Base-by-base conservation (phyloP, 1,284 basidiomycete genomes). In the Sporisorium reilianum region DNA sequence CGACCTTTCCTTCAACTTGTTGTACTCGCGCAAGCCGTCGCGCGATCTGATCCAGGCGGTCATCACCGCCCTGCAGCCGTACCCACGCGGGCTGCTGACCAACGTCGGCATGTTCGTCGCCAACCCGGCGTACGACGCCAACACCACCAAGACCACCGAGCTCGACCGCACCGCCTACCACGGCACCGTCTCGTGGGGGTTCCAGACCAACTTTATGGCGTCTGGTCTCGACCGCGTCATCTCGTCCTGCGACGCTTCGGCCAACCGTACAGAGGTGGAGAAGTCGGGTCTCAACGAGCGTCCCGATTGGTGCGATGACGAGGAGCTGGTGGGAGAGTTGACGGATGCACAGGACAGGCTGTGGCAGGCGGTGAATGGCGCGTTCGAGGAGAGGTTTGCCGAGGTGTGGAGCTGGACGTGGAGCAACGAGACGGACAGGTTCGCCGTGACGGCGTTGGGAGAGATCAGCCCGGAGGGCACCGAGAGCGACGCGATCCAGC, bases 121-220 rank as follows among this genome's bases (percentile, higher is more conserved):
- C 30, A 87, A 87, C 74, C 85, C 87, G 0, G 87, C 87, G 0
- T 87, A 87, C 74, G 86, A 86, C 58, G 74, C 82, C 30, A 86
- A 87, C 61, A 78, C 74, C 1, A 85, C 85, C 9, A 80, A 84
- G 36, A 85, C 85, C 49, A 75, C 85, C 30, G 81, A 85, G 3
- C 85, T 87, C 54, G 80, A 84, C 57, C 84, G 87, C 45, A 80
- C 81, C 7, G 83, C 84, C n/a, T 87, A 87, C 74, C 87, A 88
- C 70, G 87, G 87, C 12, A 86, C 87, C 28, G 87, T 87, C 20
- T 80, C 85, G 10, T 87, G 87, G 85, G 85, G 85, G 2, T 87
- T 85, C 84, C 86, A 87, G 78, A 86, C 87, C 79, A 86, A 85
- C 36, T 80, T 87, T 22, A 87, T 87, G 87, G 86, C 87, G 1